Evolutionary conservation across 2,329 filamentous ascomycete species (phyloP).

Genomic region (Didymella lethalis): DNA sequence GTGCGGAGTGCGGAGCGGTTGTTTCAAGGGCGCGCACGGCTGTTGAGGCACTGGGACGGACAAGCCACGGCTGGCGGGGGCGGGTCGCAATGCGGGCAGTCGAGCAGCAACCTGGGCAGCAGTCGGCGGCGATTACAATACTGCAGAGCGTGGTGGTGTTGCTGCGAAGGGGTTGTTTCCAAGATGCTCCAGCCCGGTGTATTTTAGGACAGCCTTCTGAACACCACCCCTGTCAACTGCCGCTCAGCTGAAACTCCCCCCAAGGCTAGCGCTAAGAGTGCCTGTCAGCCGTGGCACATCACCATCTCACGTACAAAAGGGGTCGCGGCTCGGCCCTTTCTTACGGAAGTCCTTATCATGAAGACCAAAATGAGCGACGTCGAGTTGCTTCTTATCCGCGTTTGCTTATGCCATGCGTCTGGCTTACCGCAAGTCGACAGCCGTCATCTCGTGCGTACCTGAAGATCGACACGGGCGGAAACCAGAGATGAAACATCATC

Average conservation of each 20-base stretch:
- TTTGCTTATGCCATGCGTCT: neutral
- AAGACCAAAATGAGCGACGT: neutral
- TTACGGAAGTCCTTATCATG: neutral
- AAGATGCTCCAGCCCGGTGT: constrained; percentile 10
- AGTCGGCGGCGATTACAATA: constrained; percentile 6
- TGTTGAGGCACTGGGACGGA: constrained; percentile 8
- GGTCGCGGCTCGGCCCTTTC: constrained; percentile 21
- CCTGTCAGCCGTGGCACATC: constrained; percentile 21
- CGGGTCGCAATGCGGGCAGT: constrained; percentile 4
- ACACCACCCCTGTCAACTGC: constrained; percentile 12
- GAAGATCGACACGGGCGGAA: constrained; percentile 12
- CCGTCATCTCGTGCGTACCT: constrained; percentile 13
- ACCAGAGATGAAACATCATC: constrained; percentile 14
- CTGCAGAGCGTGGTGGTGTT: constrained; percentile 7
- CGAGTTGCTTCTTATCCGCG: neutral
- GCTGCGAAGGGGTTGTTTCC: constrained; percentile 12
- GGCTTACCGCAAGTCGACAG: neutral
- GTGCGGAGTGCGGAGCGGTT: constrained; percentile 17
- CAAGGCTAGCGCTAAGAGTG: constrained; percentile 13
- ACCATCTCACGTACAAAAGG: constrained; percentile 12
- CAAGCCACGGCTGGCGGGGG: constrained; percentile 15
- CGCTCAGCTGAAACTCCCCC: constrained; percentile 14
- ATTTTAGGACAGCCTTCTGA: constrained; percentile 10
- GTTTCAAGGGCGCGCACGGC: constrained; percentile 22
- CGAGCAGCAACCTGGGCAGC: constrained; percentile 5